These are phyloP conservation scores for Calocybe cyanea DNA, from an alignment of 768 basidiomycete species.

Conservation along the genomic window DNA sequence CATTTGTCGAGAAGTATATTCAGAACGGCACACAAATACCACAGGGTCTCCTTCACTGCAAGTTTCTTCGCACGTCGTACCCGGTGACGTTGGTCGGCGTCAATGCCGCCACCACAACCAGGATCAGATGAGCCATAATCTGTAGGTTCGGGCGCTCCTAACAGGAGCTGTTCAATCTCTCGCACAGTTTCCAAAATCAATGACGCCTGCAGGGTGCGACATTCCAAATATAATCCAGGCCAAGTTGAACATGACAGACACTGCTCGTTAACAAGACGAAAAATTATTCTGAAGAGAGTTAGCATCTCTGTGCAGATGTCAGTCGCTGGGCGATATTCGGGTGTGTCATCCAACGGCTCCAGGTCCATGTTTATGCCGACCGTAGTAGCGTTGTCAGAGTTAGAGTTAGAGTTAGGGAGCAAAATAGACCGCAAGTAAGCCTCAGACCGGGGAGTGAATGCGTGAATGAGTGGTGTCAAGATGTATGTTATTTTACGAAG, in stretches of 20 bases:
- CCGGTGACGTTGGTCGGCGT: conserved; percentile 4
- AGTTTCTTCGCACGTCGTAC: conserved; percentile 32
- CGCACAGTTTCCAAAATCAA: conserved; percentile 35
- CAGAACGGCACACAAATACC: conserved; percentile 48
- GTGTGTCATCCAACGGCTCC: conserved; percentile 10
- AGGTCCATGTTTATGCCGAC: too few species aligned
- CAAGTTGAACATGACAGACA: conserved; percentile 4
- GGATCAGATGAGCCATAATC: conserved; percentile 1
- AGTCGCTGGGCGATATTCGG: conserved; percentile 9
- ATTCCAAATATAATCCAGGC: conserved; percentile 14
- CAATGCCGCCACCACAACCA: conserved; percentile 4
- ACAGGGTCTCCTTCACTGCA: conserved; percentile 45
- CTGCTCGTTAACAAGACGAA: conserved; percentile 12
- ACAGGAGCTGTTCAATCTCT: conserved; percentile 32
- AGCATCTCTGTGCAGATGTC: conserved; percentile 27
- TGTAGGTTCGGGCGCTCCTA: conserved; percentile 4
- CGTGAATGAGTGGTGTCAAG: conserved; percentile 13
- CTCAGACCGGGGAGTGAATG: conserved; percentile 13
- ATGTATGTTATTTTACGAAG: conserved; percentile 14
- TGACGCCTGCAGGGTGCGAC: conserved; percentile 20
- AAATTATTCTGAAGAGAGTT: conserved; percentile 23
- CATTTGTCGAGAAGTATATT: conserved; percentile 29
- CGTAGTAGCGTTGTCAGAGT: too few species aligned
- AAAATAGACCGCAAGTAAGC: conserved; percentile 14
- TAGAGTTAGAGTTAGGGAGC: too few species aligned